phyloP scores from a whole-genome alignment of 2,329 filamentous ascomycete species.

The Ascochyta koolunga region DNA sequence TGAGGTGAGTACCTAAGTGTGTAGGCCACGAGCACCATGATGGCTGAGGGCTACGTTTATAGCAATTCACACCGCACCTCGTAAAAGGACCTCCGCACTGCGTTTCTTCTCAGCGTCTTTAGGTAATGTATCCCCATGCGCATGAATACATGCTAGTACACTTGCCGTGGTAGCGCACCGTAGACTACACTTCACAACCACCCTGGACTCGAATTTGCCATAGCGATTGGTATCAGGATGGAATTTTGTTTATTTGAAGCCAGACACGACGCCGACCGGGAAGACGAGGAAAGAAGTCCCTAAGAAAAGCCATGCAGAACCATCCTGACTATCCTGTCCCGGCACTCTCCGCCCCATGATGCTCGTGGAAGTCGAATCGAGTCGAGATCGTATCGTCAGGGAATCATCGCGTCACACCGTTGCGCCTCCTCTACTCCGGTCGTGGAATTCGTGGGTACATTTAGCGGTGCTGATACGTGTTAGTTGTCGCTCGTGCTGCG shows the following conservation, averaged over 20 bases:
- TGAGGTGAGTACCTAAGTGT: slow-evolving; percentile 17
- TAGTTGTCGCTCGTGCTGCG: slow-evolving; percentile 5
- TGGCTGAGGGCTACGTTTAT: slow-evolving; percentile 5
- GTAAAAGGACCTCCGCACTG: background rate
- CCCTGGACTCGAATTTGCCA: background rate
- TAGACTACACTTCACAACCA: background rate
- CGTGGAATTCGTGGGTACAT: slow-evolving; percentile 29
- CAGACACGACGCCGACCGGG: slow-evolving; percentile 25
- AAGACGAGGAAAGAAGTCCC: slow-evolving; percentile 22
- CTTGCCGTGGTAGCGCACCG: background rate
- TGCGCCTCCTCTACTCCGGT: slow-evolving; percentile 38
- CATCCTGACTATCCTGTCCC: slow-evolving; percentile 26
- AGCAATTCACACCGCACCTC: background rate
- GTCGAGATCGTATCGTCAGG: slow-evolving; percentile 33
- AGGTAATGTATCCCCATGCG: background rate
- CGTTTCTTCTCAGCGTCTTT: background rate
- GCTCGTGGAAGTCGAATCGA: slow-evolving; percentile 22
- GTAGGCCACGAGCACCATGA: slow-evolving; percentile 13
- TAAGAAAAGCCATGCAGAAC: slow-evolving; percentile 35
- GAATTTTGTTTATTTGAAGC: slow-evolving; percentile 34
- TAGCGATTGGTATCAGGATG: slow-evolving; percentile 28
- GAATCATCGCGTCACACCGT: slow-evolving; percentile 38
- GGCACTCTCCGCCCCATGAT: slow-evolving; percentile 20
- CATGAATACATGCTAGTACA: background rate
- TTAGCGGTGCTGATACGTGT: slow-evolving; percentile 44